Evolutionary conservation across 202 grass and related monocot species (phyloP).

Genomic region (Brachypodium distachyon): DNA sequence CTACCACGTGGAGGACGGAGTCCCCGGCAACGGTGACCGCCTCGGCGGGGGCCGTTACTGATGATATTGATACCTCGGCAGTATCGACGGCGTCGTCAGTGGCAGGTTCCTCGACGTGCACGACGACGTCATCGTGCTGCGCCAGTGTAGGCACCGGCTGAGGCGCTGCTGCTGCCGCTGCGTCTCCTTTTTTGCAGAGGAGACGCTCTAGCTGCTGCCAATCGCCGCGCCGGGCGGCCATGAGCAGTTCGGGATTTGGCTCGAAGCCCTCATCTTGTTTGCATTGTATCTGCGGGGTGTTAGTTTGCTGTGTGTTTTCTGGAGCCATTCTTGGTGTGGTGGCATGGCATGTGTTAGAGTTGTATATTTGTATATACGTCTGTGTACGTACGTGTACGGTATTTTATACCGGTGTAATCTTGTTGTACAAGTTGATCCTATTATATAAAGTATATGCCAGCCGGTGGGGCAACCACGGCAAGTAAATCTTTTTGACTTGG

Average conservation of each 20-base stretch:
- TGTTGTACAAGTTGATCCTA: too few relatives aligned
- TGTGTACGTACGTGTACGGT: too few relatives aligned
- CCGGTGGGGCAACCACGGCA: too few relatives aligned
- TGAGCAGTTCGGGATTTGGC: neutral
- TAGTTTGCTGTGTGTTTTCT: neutral
- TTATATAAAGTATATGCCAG: too few relatives aligned
- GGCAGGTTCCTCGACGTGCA: neutral
- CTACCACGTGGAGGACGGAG: slow-evolving; percentile 13
- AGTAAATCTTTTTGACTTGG: too few relatives aligned
- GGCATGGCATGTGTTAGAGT: neutral
- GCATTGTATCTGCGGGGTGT: neutral
- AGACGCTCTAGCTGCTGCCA: neutral
- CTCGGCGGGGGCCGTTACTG: neutral
- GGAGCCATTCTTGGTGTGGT: neutral
- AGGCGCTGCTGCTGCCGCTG: neutral
- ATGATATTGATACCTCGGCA: neutral
- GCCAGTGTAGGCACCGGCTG: neutral
- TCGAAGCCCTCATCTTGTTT: neutral
- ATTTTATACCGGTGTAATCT: too few relatives aligned
- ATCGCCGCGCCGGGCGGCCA: neutral
- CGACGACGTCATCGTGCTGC: neutral
- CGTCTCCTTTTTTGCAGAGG: neutral
- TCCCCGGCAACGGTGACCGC: neutral
- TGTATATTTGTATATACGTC: too few relatives aligned
- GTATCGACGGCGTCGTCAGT: neutral